phyloP scores from a whole-genome alignment of 2,329 filamentous ascomycete species.

The Rutstroemia sp. region DNA sequence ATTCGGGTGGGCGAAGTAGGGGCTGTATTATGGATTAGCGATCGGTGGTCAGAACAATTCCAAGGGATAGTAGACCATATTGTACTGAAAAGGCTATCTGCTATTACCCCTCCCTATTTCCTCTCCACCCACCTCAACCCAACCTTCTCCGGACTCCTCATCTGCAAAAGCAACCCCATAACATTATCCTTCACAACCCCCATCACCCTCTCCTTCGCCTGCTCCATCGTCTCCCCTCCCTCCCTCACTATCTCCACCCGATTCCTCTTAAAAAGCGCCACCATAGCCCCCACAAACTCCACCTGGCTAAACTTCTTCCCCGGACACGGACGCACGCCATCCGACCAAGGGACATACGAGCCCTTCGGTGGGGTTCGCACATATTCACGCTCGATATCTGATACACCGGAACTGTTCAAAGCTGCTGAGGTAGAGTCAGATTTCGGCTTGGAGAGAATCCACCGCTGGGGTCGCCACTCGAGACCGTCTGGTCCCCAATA shows the following conservation, averaged over 20 bases:
- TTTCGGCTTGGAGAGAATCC: neutral
- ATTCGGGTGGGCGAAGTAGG: no score
- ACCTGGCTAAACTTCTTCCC: slow-evolving; percentile 20
- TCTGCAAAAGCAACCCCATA: slow-evolving; percentile 14
- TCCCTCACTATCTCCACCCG: slow-evolving; percentile 2
- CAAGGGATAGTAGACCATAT: no score
- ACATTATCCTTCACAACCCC: slow-evolving; percentile 13
- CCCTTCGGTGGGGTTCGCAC: slow-evolving; percentile 3
- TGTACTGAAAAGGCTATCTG: no score
- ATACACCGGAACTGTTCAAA: neutral
- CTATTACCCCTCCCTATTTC: no score
- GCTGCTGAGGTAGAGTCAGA: no score
- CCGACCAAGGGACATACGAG: slow-evolving; percentile 14
- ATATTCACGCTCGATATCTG: neutral
- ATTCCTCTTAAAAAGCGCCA: slow-evolving; percentile 6
- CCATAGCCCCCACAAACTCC: slow-evolving; percentile 19
- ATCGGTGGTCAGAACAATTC: no score
- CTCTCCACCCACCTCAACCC: slow-evolving; percentile 14
- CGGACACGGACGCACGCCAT: slow-evolving; percentile 15
- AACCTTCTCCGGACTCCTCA: slow-evolving; percentile 15
- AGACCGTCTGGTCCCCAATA: neutral
- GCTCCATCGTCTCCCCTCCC: neutral
- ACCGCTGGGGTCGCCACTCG: neutral
- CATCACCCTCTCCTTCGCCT: neutral
- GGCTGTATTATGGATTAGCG: no score